A percentile compares a stretch with the other conserved stretches of the same genome.
Conservation (phyloP, 805 yeast species). For the Yarrowia hollandica region DNA sequence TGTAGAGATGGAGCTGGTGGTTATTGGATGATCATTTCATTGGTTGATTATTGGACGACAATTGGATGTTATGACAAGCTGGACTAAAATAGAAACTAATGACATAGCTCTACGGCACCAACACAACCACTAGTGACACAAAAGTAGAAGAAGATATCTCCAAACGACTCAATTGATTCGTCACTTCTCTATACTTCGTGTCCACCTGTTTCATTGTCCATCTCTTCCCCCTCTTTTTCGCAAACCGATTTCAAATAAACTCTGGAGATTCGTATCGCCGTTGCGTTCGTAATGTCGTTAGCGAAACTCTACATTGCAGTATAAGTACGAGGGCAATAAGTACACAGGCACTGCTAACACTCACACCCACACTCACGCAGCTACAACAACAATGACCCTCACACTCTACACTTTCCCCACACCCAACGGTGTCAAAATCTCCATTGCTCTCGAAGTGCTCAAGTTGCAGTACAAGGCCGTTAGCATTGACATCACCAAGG, state of each 20-base stretch:
- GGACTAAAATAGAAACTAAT: no score
- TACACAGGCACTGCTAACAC: neutral
- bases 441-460: constrained; percentile 43
- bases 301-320: neutral
- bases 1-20: no score
- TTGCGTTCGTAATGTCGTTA: no score
- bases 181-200: no score
- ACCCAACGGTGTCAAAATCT: constrained; percentile 47
- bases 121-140: neutral
- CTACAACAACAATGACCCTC: constrained; percentile 37
- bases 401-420: constrained; percentile 49
- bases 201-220: no score
- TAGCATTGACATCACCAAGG: constrained; percentile 46
- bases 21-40: no score
- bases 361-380: no score
- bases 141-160: no score
- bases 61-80: no score
- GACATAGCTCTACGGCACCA: no score
- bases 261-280: neutral
- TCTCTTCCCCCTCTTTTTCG: neutral
- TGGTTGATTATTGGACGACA: no score
- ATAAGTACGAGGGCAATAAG: neutral
- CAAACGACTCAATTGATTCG: no score
- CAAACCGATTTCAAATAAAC: constrained; percentile 13
- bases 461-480: constrained; percentile 42